phyloP scores from a whole-genome alignment of 106 monocot genomes.

The Dioscorea alata region DNA sequence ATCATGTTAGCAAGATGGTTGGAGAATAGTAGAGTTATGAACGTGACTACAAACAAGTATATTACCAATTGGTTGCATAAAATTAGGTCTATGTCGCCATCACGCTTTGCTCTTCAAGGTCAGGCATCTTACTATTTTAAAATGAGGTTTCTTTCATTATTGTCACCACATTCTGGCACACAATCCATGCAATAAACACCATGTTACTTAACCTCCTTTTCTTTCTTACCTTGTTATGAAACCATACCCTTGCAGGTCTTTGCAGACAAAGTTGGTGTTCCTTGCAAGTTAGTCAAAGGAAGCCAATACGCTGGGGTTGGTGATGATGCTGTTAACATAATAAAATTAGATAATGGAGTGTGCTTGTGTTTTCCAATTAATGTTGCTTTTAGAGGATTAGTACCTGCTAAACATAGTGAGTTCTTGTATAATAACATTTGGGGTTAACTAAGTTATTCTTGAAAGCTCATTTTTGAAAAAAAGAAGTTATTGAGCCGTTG shows the following conservation, averaged over 20 bases:
- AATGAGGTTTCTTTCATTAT: too few relatives aligned
- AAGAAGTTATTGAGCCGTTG: too few relatives aligned
- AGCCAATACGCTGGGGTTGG: slow-evolving; percentile 95
- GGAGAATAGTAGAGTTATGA: slow-evolving; percentile 67
- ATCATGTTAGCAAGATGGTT: slow-evolving; percentile 80
- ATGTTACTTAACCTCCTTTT: background rate
- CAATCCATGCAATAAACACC: too few relatives aligned
- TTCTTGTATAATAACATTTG: too few relatives aligned
- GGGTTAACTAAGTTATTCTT: too few relatives aligned
- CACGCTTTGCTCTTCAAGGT: slow-evolving; percentile 99
- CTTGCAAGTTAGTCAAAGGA: slow-evolving; percentile 92
- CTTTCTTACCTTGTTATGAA: background rate
- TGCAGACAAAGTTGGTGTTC: slow-evolving; percentile 89
- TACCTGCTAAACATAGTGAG: too few relatives aligned
- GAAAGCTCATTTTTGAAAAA: too few relatives aligned
- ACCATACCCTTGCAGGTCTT: slow-evolving; percentile 50
- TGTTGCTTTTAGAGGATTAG: too few relatives aligned
- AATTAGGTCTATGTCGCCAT: slow-evolving; percentile 79
- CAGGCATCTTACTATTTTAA: background rate
- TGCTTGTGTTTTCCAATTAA: background rate
- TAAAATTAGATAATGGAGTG: slow-evolving; percentile 58
- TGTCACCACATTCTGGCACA: too few relatives aligned
- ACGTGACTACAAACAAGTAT: slow-evolving; percentile 77
- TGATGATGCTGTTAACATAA: slow-evolving; percentile 91
- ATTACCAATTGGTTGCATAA: slow-evolving; percentile 83